Evolutionary conservation across 2,329 filamentous ascomycete species (phyloP), one percentile per base, ranked within the genome.

Genomic region (Coniella vitis): DNA sequence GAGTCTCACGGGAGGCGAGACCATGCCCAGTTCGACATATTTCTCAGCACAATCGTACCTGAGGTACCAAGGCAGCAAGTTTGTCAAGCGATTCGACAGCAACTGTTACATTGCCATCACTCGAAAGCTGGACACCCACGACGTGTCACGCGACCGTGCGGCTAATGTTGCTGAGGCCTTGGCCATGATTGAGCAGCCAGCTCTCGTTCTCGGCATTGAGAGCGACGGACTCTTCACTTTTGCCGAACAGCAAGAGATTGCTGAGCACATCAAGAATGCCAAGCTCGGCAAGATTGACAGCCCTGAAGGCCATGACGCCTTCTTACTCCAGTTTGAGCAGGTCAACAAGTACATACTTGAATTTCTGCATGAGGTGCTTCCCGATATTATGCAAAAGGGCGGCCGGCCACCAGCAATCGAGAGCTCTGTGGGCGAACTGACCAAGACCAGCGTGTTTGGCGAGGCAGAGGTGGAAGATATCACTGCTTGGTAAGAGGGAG

Each of bases 51-150:
- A 98, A 65, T 96, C 90, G 0, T 98, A 98, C 67, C 79, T 98
- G 38, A 86, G 93, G 17, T 98, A 98, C 67, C 93, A 98, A 68
- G 91, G 90, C 48, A 80, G 85, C 59, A 98, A 98, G 67, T 98
- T 98, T 60, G 93, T 97, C 59, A 90, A 87, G 66, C 86, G 93
- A 9, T 98, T 97, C 65, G 93, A 98, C 67, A 88, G 90, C 60
- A 98, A 98, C 66, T 98, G 93, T 71, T 98, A 98, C 71, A 97
- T 98, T 58, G 90, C 93, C 57, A 96, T 98, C 67, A 97, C 93
- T 4, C 86, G 93, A 60, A 98, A 98, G 68, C 79, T 98, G 14
- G 93, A 98, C 64, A 97, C 93, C 0, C 93, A 98, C 66, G 93
- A 98, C 64, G 82, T 98, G 21, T 94, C 90, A 13, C 81, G 90